A percentile compares a stretch with the other conserved stretches of the same genome.
Conservation (phyloP, 2,329 filamentous ascomycete species). For the Ophiostoma australiae region DNA sequence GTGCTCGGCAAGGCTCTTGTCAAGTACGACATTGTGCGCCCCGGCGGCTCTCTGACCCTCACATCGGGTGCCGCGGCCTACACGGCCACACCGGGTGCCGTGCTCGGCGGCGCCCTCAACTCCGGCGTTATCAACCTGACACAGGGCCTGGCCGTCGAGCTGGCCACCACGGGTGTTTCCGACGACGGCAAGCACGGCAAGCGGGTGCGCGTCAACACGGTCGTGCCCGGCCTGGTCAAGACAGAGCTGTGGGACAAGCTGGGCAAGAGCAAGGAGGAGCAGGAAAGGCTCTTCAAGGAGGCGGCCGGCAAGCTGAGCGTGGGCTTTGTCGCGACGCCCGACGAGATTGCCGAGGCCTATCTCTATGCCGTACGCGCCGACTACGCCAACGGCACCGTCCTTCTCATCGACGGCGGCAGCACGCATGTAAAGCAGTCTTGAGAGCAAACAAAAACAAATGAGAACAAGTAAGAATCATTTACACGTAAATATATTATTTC, state of each 20-base stretch:
- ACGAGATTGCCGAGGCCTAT: conserved; percentile 33
- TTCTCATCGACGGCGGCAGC: conserved; percentile 30
- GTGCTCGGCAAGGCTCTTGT: conserved; percentile 36
- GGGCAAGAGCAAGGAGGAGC: conserved; percentile 31
- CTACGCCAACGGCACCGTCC: conserved; percentile 31
- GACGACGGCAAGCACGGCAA: conserved; percentile 23
- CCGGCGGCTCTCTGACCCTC: conserved; percentile 38
- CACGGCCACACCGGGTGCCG: conserved; percentile 33
- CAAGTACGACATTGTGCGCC: conserved; percentile 36
- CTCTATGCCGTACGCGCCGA: conserved; percentile 31
- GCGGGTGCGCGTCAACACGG: conserved; percentile 34
- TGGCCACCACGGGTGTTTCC: conserved; percentile 19
- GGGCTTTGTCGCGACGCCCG: conserved; percentile 31
- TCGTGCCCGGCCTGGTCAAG: conserved; percentile 34
- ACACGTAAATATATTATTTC: background rate
- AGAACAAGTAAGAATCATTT: no score
- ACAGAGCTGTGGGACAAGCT: conserved; percentile 35
- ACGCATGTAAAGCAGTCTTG: background rate
- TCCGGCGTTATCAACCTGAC: conserved; percentile 32
- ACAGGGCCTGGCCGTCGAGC: conserved; percentile 31
- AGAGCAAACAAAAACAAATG: no score
- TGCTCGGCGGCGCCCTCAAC: conserved; percentile 35
- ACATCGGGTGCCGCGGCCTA: conserved; percentile 37
- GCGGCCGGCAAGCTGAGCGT: conserved; percentile 29
- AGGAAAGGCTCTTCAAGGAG: conserved; percentile 30